A percentile compares a stretch with the other conserved stretches of the same genome.
Conservation (phyloP, 129 eudicot species). For the Saussurea involucrata region DNA sequence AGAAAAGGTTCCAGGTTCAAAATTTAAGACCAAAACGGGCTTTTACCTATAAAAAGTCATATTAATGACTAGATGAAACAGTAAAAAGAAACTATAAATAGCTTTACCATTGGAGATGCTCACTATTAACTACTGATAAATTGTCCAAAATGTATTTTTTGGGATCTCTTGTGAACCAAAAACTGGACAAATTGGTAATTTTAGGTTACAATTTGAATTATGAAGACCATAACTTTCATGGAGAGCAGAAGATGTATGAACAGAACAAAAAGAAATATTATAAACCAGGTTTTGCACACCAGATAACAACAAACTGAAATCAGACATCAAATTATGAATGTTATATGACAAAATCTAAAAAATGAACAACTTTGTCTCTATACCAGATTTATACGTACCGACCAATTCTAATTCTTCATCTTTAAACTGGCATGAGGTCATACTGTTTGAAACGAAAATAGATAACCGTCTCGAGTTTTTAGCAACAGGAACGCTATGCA, state of each 20-base stretch:
- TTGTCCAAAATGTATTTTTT: neutral
- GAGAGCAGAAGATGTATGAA: neutral
- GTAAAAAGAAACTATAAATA: too few relatives aligned
- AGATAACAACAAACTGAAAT: neutral
- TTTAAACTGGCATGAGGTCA: constrained; percentile 17
- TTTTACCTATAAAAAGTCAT: too few relatives aligned
- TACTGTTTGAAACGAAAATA: neutral
- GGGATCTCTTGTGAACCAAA: neutral
- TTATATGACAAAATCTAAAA: constrained; percentile 11
- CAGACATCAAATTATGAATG: constrained; percentile 20
- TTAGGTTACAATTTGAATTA: too few relatives aligned
- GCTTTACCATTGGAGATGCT: too few relatives aligned
- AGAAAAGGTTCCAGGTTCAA: too few relatives aligned
- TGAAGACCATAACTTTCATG: neutral
- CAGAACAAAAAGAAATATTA: neutral
- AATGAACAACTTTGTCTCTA: constrained; percentile 12
- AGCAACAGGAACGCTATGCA: neutral
- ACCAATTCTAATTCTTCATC: constrained; percentile 11
- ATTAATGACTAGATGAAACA: too few relatives aligned
- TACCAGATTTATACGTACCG: constrained; percentile 17
- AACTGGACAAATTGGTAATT: neutral
- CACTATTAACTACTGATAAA: too few relatives aligned
- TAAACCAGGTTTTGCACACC: constrained; percentile 2
- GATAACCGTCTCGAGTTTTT: neutral
- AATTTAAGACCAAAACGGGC: too few relatives aligned